Conservation (phyloP, 2,329 filamentous ascomycete species). For the Cryphonectria parasitica region DNA sequence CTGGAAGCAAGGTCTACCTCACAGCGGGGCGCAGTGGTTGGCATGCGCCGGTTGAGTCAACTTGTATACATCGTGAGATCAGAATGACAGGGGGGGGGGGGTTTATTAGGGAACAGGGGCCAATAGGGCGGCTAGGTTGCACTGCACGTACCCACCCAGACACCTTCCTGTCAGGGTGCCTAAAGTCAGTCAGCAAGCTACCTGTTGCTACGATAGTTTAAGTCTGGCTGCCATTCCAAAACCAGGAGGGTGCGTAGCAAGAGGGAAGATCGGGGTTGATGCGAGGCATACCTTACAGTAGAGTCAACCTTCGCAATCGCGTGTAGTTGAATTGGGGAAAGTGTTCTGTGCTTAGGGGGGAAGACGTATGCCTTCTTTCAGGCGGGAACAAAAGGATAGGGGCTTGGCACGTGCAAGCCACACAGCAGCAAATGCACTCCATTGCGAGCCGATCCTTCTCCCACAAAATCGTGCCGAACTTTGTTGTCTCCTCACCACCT, state of each 20-base stretch:
- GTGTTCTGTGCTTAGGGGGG: background rate
- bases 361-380: background rate
- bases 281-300: background rate
- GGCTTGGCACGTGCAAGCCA: slow-evolving; percentile 18
- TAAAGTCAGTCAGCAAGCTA: background rate
- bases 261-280: background rate
- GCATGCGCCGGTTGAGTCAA: slow-evolving; percentile 1
- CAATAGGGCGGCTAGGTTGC: background rate
- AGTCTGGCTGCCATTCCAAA: background rate
- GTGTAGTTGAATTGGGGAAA: background rate
- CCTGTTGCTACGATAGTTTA: background rate
- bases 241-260: no score
- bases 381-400: background rate
- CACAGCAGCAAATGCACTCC: background rate
- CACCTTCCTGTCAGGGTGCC: background rate
- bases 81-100: background rate
- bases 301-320: background rate
- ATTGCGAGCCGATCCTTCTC: background rate
- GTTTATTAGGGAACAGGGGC: background rate
- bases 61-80: slow-evolving; percentile 8
- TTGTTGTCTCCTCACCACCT: slow-evolving; percentile 8
- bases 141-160: background rate
- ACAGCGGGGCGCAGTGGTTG: background rate
- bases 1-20: background rate
- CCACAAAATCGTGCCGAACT: slow-evolving; percentile 10